A percentile compares a stretch with the other conserved stretches of the same genome.
phyloP scores from a whole-genome alignment of 1,139 yeast genomes.

The Protomyces lactucae-debilis region DNA sequence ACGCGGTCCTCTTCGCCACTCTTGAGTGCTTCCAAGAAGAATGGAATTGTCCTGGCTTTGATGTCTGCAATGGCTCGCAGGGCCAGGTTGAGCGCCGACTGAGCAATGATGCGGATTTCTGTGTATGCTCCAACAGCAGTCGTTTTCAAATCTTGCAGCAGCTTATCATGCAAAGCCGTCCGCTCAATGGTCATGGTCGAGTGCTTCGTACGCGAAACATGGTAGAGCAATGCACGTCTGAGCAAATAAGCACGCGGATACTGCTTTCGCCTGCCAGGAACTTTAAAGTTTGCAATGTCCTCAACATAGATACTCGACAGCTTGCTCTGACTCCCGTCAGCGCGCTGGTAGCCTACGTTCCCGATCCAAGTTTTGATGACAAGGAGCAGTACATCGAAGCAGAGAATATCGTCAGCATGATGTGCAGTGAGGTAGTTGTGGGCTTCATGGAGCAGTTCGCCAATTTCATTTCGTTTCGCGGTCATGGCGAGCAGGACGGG shows the following conservation, averaged over 20 bases:
- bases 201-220: constrained; percentile 65
- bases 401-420: constrained; percentile 63
- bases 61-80: constrained; percentile 72
- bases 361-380: constrained; percentile 75
- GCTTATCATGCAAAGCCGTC: constrained; percentile 57
- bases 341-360: constrained; percentile 72
- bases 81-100: constrained; percentile 61
- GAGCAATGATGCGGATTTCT: constrained; percentile 67
- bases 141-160: constrained; percentile 65
- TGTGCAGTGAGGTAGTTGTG: constrained; percentile 49
- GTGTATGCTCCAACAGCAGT: constrained; percentile 68
- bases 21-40: constrained; percentile 54
- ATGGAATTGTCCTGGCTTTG: constrained; percentile 39
- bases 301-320: constrained; percentile 46
- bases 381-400: constrained; percentile 61
- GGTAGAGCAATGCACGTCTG: constrained; percentile 70
- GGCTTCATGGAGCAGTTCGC: constrained; percentile 61
- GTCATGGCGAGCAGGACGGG: constrained; percentile 60
- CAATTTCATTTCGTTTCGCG: constrained; percentile 56
- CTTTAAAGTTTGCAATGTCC: constrained; percentile 47
- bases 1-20: constrained; percentile 54
- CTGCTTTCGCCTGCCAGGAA: constrained; percentile 58
- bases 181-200: constrained; percentile 74
- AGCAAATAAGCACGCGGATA: constrained; percentile 74
- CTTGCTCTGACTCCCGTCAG: constrained; percentile 54